A percentile compares a stretch with the other conserved stretches of the same genome.
phyloP scores from a whole-genome alignment of 352 stramenopile genomes.

The Globisporangium cederbergense region DNA sequence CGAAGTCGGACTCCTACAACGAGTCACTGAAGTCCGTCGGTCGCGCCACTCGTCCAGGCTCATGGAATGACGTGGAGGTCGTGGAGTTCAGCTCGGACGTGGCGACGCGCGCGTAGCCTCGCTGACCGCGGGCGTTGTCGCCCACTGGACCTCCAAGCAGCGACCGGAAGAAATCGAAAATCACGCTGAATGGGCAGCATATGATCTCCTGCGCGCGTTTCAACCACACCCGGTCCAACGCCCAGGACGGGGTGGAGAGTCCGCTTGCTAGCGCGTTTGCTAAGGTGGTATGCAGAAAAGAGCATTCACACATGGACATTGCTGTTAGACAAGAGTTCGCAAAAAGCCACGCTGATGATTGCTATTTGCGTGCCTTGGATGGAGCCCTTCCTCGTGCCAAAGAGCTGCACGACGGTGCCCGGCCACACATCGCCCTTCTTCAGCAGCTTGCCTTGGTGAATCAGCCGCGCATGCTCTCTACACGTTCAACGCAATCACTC shows the following conservation, averaged over 20 bases:
- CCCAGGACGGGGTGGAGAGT: conserved; percentile 22
- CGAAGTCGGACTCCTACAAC: neutral
- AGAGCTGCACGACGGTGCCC: conserved; percentile 76
- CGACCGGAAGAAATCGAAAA: conserved; percentile 70
- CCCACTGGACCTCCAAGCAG: conserved; percentile 42
- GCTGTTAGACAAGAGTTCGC: neutral
- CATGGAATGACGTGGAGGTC: conserved; percentile 37
- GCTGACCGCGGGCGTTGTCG: conserved; percentile 24
- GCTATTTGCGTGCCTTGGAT: conserved; percentile 1
- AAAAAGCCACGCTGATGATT: neutral
- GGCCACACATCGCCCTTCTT: conserved; percentile 84
- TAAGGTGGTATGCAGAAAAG: neutral
- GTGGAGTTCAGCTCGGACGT: conserved; percentile 14
- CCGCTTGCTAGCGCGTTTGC: conserved; percentile 5
- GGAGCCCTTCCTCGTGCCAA: conserved; percentile 56
- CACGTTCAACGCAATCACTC: neutral
- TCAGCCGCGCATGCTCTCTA: conserved; percentile 69
- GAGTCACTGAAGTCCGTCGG: conserved; percentile 38
- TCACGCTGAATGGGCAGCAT: conserved; percentile 60
- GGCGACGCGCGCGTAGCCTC: conserved; percentile 44
- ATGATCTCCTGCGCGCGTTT: conserved; percentile 43
- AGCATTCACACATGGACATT: neutral
- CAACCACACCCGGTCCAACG: conserved; percentile 33
- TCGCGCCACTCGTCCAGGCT: conserved; percentile 47
- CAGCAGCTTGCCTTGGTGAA: conserved; percentile 77